These are phyloP conservation scores for Solanum stenotomum DNA, from an alignment of 257 asterid species.

Conservation along the genomic window DNA sequence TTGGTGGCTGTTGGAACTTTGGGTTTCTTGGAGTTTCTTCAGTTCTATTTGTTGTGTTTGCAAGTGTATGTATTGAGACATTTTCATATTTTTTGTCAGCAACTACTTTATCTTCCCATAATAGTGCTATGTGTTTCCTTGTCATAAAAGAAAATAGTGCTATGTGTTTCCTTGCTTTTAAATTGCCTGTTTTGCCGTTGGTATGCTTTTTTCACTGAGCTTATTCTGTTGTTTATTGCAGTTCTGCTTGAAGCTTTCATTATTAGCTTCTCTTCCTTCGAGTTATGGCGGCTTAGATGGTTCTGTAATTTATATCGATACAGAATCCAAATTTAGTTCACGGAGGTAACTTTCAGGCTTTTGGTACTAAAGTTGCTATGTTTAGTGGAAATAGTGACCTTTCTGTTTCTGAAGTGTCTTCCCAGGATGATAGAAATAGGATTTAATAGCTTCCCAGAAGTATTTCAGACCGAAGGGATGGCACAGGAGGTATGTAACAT, in stretches of 20 bases:
- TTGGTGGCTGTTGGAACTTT: neutral
- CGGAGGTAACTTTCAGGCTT: slow-evolving; percentile 39
- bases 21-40: neutral
- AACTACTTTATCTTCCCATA: neutral
- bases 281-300: slow-evolving; percentile 79
- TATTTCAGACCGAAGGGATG: slow-evolving; percentile 59
- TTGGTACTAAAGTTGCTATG: neutral
- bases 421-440: slow-evolving; percentile 84
- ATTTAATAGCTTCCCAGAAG: slow-evolving; percentile 63
- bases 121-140: neutral
- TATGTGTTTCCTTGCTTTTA: neutral
- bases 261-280: slow-evolving; percentile 64
- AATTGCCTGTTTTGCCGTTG: neutral
- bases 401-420: neutral
- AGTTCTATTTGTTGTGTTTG: neutral
- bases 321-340: slow-evolving; percentile 83
- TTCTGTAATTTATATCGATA: slow-evolving; percentile 67
- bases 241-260: slow-evolving; percentile 83
- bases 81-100: neutral
- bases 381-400: neutral
- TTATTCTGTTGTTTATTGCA: slow-evolving; percentile 13
- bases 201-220: neutral
- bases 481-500: slow-evolving; percentile 54
- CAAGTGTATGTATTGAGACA: neutral
- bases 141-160: neutral